Base-by-base conservation (phyloP, 208 protist genomes). In the Willaertia magna region DNA sequence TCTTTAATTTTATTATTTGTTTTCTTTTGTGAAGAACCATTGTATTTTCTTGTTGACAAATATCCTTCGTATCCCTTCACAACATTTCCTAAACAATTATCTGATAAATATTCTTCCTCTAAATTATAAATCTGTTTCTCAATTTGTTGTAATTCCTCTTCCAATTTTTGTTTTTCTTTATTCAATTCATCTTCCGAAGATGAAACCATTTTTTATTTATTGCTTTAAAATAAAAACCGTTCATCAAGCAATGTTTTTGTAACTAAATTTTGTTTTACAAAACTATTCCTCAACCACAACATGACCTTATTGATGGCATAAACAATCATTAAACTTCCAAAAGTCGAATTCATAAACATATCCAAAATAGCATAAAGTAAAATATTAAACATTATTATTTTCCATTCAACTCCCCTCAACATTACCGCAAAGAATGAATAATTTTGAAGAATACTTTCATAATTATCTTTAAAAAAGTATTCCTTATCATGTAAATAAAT, bases 221-320 rank as follows among this genome's bases (percentile, higher is more conserved):
- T 16, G 16, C 6, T 44, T 78, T 78, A 78, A 78, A 78, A 78
- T 39, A 78, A 78, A 78, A 81, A 81, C 34, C 76, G 22, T 81
- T 42, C 18, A 81, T 81, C 76, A 9, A 81, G 44, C 6, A 81
- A 20, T 39, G 76, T 81, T 34, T 81, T 81, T n/a, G 16, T 39
- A 4, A 30, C 20, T 34, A 81, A 39, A n/a, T 81, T 81, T 18
- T 30, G 48, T 51, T 14, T 47, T 12, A 81, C 43, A 81, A 81
- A 40, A 39, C 3, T 81, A 51, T 9, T 16, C 34, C 76, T 81
- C 20, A 81, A 20, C 43, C 22, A 40, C 16, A 47, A 40, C 30
- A 81, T 44, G 18, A 49, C 22, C 14, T 11, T 16, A 51, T 81
- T 51, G 26, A 51, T 39, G 4, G n/a, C 22, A 40, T 81, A 81